Base-by-base conservation (phyloP, 805 yeast genomes). In the Hemisphaericaspora nanyangensis region DNA sequence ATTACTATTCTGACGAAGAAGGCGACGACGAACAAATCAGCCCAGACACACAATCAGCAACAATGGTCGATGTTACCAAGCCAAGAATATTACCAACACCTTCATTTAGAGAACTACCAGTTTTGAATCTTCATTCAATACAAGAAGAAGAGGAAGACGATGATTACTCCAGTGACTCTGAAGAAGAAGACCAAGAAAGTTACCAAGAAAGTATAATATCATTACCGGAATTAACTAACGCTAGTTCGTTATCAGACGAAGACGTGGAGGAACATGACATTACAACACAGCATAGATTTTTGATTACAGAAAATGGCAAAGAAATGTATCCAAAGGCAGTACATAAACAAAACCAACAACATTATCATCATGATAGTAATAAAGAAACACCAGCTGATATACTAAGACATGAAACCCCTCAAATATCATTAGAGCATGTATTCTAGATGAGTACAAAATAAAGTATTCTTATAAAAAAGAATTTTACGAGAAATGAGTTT, bases 41-140 rank as follows among this genome's bases (percentile, higher is more conserved):
- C n/a, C n/a, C n/a, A n/a, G n/a, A n/a, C n/a, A n/a, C n/a, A n/a
- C 36, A 33, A 12, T 34, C 38, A 27, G 31, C 33, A 31, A 34
- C 31, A 17, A 11, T 22, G 31, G 31, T 26, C 6, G 7, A 15
- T 11, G 34, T 24, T 20, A 22, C 35, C 10, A 27, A 29, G 6
- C 42, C 41, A 34, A 26, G 31, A 26, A 12, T 39, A 4, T 10
- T 29, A 25, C 26, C 39, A 24, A 15, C 31, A 11, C 25, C 34
- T 17, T 19, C 42, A 10, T 49, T 37, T 38, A 51, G 50, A 35
- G 33, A 46, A 37, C 39, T 55, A 19, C 56, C 60, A 29, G 33
- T 38, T 15, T 51, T 55, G 38, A 42, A 52, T 31, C 44, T 50
- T 31, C 40, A 51, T 12, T 17, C 37, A 12, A 46, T 46, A n/a